These are phyloP conservation scores for Barnettozyma sucrosica DNA, from an alignment of 805 yeast genomes.

Conservation along the genomic window DNA sequence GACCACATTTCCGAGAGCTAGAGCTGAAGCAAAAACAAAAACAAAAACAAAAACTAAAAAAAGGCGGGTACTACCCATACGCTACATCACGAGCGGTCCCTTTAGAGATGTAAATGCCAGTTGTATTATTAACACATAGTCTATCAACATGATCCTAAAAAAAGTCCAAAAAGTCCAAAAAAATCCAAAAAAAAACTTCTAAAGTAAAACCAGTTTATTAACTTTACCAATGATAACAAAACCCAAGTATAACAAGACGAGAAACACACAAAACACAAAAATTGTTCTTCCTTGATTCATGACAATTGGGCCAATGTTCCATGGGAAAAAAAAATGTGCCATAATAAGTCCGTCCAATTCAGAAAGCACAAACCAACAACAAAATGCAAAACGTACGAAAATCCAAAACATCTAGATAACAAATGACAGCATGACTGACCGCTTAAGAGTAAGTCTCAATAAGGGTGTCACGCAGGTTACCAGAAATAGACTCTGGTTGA, in stretches of 20 bases:
- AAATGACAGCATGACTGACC: neutral
- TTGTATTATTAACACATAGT: neutral
- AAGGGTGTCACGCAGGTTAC: slow-evolving; percentile 83
- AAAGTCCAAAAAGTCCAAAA: slow-evolving; percentile 5
- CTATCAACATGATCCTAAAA: neutral
- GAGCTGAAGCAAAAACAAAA: no score
- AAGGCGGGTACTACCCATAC: no score
- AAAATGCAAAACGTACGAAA: slow-evolving; percentile 4
- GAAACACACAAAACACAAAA: slow-evolving; percentile 3
- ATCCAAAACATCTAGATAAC: neutral
- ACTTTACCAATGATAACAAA: slow-evolving; percentile 3
- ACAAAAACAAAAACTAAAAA: no score
- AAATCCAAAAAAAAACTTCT: slow-evolving; percentile 1
- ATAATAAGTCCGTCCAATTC: neutral
- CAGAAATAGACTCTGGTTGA: slow-evolving; percentile 79
- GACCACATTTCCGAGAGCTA: no score
- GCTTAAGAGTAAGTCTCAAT: slow-evolving; percentile 78
- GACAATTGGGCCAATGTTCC: neutral
- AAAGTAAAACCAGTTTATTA: neutral
- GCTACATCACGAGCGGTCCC: no score
- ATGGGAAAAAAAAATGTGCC: neutral
- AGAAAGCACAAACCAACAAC: neutral
- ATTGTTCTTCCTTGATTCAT: neutral
- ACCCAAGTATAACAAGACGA: slow-evolving; percentile 3
- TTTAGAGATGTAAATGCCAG: neutral